Conservation (phyloP, 139 green algal species). For the Trebouxia sp. region DNA sequence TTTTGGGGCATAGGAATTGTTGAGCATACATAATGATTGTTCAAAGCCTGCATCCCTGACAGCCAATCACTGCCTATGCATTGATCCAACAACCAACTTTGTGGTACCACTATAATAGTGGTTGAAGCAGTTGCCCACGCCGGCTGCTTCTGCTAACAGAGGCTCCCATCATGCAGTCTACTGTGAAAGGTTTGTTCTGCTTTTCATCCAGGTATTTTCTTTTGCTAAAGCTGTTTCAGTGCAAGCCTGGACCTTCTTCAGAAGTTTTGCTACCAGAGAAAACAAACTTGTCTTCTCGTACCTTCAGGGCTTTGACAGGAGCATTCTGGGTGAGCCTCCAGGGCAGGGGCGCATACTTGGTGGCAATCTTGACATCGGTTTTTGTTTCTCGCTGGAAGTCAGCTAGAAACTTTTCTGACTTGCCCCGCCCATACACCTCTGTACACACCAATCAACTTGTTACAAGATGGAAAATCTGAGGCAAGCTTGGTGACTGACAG, state of each 20-base stretch:
- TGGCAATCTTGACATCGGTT: constrained; percentile 51
- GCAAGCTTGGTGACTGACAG: too few species aligned
- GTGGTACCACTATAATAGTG: neutral
- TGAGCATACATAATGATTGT: neutral
- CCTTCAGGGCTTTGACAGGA: constrained; percentile 63
- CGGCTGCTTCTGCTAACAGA: too few species aligned
- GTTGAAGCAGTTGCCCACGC: neutral
- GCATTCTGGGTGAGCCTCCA: constrained; percentile 66
- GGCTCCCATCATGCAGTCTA: too few species aligned
- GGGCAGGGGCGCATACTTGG: constrained; percentile 86
- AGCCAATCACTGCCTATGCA: neutral
- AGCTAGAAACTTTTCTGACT: constrained; percentile 74
- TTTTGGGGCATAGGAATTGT: too few species aligned
- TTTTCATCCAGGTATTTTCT: too few species aligned
- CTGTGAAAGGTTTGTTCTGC: too few species aligned
- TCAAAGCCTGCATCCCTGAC: neutral
- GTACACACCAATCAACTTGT: constrained; percentile 12
- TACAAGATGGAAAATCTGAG: too few species aligned
- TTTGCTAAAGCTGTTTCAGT: neutral
- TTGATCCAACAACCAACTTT: neutral
- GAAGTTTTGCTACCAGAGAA: too few species aligned
- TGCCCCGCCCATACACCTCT: constrained; percentile 85
- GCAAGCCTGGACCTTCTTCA: too few species aligned
- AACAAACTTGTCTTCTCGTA: too few species aligned
- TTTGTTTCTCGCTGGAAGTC: constrained; percentile 63